Evolutionary conservation across 2,329 filamentous ascomycete species (phyloP).

Genomic region (Calonectria hawksworthii): DNA sequence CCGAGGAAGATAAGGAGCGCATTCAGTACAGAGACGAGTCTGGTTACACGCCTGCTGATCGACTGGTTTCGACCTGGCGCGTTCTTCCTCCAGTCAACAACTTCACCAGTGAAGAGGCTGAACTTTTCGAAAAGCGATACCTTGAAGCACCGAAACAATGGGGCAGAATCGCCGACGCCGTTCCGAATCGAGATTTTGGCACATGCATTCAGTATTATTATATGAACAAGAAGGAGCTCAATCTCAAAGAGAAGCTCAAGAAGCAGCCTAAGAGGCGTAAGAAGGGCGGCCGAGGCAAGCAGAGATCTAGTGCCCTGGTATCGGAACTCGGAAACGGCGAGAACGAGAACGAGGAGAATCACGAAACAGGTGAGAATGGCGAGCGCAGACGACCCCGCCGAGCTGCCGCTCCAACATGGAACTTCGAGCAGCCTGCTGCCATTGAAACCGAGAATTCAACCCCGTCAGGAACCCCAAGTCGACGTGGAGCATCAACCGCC

Average conservation of each 20-base stretch:
- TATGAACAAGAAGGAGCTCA: conserved; percentile 80
- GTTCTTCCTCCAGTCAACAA: conserved; percentile 81
- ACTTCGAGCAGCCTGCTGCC: conserved; percentile 68
- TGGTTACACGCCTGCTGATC: conserved; percentile 74
- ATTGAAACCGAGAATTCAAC: conserved; percentile 73
- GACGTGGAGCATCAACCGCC: conserved; percentile 59
- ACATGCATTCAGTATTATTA: conserved; percentile 91
- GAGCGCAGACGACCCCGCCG: conserved; percentile 73
- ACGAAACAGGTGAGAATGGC: conserved; percentile 71
- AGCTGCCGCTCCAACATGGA: conserved; percentile 80
- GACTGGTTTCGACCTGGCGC: conserved; percentile 78
- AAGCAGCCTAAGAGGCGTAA: conserved; percentile 72
- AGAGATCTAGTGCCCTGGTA: conserved; percentile 74
- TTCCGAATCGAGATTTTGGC: conserved; percentile 79
- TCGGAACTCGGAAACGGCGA: conserved; percentile 75
- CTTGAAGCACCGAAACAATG: conserved; percentile 85
- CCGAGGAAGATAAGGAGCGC: conserved; percentile 69
- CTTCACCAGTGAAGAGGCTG: conserved; percentile 79
- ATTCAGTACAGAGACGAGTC: conserved; percentile 75
- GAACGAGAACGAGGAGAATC: conserved; percentile 67
- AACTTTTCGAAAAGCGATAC: conserved; percentile 80
- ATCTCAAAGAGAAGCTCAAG: conserved; percentile 83
- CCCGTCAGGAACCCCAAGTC: conserved; percentile 69
- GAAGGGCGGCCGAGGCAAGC: conserved; percentile 69
- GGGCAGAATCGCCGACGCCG: conserved; percentile 79